A percentile compares a stretch with the other conserved stretches of the same genome.
Conservation (phyloP, 257 asterid species). For the Solanum ossicruentum region DNA sequence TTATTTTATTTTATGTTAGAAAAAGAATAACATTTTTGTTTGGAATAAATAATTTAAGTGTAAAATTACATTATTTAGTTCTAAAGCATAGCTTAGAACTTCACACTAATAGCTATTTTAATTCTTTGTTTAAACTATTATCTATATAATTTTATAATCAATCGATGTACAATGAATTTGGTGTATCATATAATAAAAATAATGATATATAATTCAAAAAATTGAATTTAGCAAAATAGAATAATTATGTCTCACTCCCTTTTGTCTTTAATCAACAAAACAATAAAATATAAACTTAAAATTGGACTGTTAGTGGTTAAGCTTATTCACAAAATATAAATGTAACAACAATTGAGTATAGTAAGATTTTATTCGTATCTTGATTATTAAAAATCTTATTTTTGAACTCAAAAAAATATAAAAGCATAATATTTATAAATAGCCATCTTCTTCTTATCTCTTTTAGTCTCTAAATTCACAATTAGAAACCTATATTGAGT, state of each 20-base stretch:
- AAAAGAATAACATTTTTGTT: not conserved
- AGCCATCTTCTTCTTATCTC: too few relatives aligned
- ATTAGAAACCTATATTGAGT: too few relatives aligned
- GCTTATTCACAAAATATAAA: not conserved
- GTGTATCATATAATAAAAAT: not conserved
- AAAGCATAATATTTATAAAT: too few relatives aligned
- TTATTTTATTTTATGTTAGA: not conserved
- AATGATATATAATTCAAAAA: not conserved
- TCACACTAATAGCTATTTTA: not conserved
- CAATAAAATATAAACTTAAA: not conserved
- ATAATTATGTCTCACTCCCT: not conserved
- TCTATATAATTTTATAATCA: not conserved
- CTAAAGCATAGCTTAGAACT: not conserved
- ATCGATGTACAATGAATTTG: not conserved
- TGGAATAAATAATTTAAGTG: not conserved
- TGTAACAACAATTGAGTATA: not conserved
- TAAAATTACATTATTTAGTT: not conserved
- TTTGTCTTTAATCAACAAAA: not conserved
- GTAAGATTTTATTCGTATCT: accelerated
- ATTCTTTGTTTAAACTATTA: not conserved
- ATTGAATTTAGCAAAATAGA: not conserved
- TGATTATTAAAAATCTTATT: not conserved
- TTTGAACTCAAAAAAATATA: not conserved
- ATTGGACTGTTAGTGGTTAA: not conserved
- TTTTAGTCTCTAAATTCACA: too few relatives aligned